phyloP scores from a whole-genome alignment of 805 yeast genomes.

The Saturnispora silvae region DNA sequence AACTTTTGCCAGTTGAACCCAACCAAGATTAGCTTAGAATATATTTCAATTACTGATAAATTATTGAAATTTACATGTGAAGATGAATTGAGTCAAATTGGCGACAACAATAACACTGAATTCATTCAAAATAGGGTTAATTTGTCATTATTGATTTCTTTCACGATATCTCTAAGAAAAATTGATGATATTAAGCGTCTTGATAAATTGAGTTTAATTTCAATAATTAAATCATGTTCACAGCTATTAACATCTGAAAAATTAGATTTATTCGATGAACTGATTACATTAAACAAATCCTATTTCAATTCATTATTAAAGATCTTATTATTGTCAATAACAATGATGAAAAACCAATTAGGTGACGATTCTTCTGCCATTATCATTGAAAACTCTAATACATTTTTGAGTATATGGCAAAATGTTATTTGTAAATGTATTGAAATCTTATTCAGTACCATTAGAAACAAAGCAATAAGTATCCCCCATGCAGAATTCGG shows the following conservation, averaged over 20 bases:
- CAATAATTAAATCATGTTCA: constrained; percentile 33
- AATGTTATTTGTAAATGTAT: constrained; percentile 57
- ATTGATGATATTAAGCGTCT: constrained; percentile 21
- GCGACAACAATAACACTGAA: constrained; percentile 31
- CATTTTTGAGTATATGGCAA: constrained; percentile 49
- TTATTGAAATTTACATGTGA: constrained; percentile 42
- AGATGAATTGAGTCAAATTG: constrained; percentile 38
- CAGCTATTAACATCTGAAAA: constrained; percentile 39
- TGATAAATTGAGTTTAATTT: constrained; percentile 29
- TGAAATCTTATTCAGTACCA: constrained; percentile 43
- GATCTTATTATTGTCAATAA: constrained; percentile 39
- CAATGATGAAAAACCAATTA: constrained; percentile 25
- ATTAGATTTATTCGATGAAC: constrained; percentile 35
- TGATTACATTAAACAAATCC: constrained; percentile 29
- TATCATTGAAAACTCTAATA: constrained; percentile 38
- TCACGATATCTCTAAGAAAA: constrained; percentile 27
- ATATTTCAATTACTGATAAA: constrained; percentile 31
- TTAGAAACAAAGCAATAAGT: constrained; percentile 44
- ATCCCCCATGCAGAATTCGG: constrained; percentile 29
- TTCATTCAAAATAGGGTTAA: constrained; percentile 57
- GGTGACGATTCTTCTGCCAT: constrained; percentile 23
- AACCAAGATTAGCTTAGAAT: constrained; percentile 17
- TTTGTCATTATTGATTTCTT: constrained; percentile 44
- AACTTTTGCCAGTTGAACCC: constrained; percentile 42
- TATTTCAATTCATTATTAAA: constrained; percentile 53